Percentiles rank a stretch among this genome's conserved stretches.
phyloP scores from a whole-genome alignment of 2,329 filamentous ascomycete species.

The Trichoderma sp. region DNA sequence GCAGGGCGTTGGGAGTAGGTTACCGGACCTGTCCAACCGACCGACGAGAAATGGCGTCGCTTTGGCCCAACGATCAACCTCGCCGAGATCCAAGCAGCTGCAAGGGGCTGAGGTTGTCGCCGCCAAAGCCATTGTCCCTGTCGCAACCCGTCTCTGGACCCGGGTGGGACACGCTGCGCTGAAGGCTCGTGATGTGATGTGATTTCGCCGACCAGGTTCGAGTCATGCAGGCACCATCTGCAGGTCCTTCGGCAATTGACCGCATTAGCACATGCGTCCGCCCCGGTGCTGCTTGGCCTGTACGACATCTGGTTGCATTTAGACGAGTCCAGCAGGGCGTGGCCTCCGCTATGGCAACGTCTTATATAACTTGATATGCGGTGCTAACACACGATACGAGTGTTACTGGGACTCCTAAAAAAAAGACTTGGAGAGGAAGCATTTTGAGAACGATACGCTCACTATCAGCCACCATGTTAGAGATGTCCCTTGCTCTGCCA shows the following conservation, averaged over 20 bases:
- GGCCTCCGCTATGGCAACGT: neutral
- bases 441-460: too few species aligned
- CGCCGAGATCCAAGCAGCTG: neutral
- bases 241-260: constrained; percentile 24
- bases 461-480: too few species aligned
- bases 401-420: too few species aligned
- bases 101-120: neutral
- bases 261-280: constrained; percentile 25
- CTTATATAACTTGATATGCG: neutral
- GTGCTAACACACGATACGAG: neutral
- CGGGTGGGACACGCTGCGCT: neutral
- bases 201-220: constrained; percentile 12
- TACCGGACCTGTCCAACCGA: neutral
- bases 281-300: constrained; percentile 4
- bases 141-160: neutral
- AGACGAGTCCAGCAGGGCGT: neutral
- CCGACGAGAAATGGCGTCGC: neutral
- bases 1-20: too few species aligned
- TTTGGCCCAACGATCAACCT: neutral
- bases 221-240: constrained; percentile 25
- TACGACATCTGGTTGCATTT: constrained; percentile 21
- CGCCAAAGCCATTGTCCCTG: neutral
- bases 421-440: too few species aligned
- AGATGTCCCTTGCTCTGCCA: neutral
- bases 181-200: constrained; percentile 18